These are phyloP conservation scores for Candida oleophila DNA, from an alignment of 805 yeast species.

Conservation along the genomic window DNA sequence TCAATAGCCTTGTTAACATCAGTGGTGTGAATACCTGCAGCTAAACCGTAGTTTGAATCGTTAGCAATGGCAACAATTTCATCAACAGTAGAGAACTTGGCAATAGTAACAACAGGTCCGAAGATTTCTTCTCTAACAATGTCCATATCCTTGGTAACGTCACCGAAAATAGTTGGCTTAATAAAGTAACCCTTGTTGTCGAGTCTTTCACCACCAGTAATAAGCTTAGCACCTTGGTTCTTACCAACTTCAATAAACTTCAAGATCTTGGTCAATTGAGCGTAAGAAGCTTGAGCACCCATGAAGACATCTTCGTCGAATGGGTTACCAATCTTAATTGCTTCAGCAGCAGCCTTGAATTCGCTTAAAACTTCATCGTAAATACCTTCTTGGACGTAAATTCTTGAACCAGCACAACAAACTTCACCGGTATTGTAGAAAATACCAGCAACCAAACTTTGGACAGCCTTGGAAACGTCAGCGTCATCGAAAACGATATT, in stretches of 20 bases:
- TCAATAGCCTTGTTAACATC: slow-evolving; percentile 73
- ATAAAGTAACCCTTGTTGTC: slow-evolving; percentile 71
- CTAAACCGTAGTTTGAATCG: slow-evolving; percentile 80
- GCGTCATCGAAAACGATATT: slow-evolving; percentile 86
- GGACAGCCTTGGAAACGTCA: slow-evolving; percentile 71
- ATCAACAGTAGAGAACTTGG: slow-evolving; percentile 79
- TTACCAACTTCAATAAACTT: slow-evolving; percentile 74
- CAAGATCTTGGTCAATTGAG: slow-evolving; percentile 77
- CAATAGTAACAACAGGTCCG: slow-evolving; percentile 87
- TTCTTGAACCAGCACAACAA: slow-evolving; percentile 92
- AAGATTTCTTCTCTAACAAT: slow-evolving; percentile 89
- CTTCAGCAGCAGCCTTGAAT: slow-evolving; percentile 56
- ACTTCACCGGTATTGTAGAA: slow-evolving; percentile 95
- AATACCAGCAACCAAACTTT: slow-evolving; percentile 77
- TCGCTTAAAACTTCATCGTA: slow-evolving; percentile 73
- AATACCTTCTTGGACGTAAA: slow-evolving; percentile 80
- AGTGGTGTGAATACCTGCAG: slow-evolving; percentile 85
- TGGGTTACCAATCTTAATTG: slow-evolving; percentile 76
- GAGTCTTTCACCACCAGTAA: slow-evolving; percentile 78
- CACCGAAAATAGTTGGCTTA: slow-evolving; percentile 83
- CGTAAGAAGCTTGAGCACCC: slow-evolving; percentile 89
- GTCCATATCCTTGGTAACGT: slow-evolving; percentile 69
- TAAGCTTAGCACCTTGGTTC: slow-evolving; percentile 78
- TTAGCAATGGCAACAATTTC: slow-evolving; percentile 80
- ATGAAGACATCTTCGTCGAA: slow-evolving; percentile 75